Base-by-base conservation (phyloP, 1,139 yeast genomes). In the Yamadazyma friedrichii region DNA sequence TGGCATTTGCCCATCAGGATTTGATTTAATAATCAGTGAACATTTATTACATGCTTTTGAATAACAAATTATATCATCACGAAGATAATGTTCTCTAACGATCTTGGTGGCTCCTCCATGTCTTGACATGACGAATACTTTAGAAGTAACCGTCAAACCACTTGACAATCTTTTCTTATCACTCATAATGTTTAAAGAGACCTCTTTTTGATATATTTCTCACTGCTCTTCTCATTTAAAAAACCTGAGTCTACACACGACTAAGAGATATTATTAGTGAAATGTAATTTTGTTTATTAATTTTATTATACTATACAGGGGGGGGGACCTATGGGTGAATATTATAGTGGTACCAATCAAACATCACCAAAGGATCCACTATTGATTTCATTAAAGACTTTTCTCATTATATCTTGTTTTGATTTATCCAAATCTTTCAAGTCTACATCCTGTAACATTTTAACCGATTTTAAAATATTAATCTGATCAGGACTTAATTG, bases 21-120 rank as follows among this genome's bases (percentile, higher is more conserved):
- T 77, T 6, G 89, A 78, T 43, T 72, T 67, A 36, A 81, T 66
- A 15, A 77, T 74, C 16, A 66, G 70, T 15, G 70, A 74, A 62
- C 98, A 93, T 34, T 59, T 59, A 11, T 64, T 58, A 63, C 98
- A 94, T 1, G 78, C 70, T 50, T 70, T 72, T 2, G 96, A 88
- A 38, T 84, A 80, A 62, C 98, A 93, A 15, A 97, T 95, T 42
- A 94, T 89, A 61, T 94, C 98, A 41, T 80, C 80, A 59, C 98
- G 76, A 42, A 94, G 70, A 59, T 94, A 94, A 60, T 91, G 98
- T 60, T 94, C 98, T 52, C 98, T 78, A 16, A 89, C 96, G 31
- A 94, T 76, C 60, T 93, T 93, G 33, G 91, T 76, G 5, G 97
- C 97, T 40, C 85, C 84, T 10, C 98, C 98, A 50, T 85, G 82